Evolutionary conservation across 2,329 filamentous ascomycete species (phyloP).

Genomic region (Stachybotrys chartarum): DNA sequence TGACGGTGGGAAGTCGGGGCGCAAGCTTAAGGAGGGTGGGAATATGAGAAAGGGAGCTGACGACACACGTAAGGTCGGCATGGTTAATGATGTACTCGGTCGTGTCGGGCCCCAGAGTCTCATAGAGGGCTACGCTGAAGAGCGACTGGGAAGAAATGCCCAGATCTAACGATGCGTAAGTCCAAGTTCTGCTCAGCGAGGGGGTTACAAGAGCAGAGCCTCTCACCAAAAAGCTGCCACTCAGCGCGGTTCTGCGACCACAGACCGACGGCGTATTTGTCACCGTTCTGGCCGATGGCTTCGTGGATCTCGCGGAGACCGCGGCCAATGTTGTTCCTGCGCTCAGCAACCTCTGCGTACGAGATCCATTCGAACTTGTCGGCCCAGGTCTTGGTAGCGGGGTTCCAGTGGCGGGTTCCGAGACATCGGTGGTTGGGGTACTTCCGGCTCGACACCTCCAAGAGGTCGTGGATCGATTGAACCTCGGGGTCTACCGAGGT

Average conservation of each 20-base stretch:
- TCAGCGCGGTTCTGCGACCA: conserved; percentile 84
- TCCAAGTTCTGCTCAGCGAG: conserved; percentile 1
- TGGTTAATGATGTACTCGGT: conserved; percentile 97
- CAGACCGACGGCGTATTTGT: conserved; percentile 69
- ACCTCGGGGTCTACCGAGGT: conserved; percentile 64
- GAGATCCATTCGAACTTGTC: conserved; percentile 77
- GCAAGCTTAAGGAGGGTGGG: conserved; percentile 73
- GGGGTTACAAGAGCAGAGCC: conserved; percentile 1
- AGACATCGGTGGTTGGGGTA: conserved; percentile 65
- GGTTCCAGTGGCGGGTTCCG: conserved; percentile 74
- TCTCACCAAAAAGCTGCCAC: conserved; percentile 72
- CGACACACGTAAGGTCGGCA: conserved; percentile 65
- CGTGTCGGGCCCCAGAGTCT: conserved; percentile 84
- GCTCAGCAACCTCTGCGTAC: conserved; percentile 70
- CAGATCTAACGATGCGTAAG: conserved; percentile 51
- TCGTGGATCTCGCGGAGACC: conserved; percentile 79
- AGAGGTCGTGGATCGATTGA: conserved; percentile 71
- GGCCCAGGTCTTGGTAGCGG: conserved; percentile 62
- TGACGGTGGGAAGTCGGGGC: conserved; percentile 69
- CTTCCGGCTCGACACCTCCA: conserved; percentile 60
- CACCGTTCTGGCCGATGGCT: conserved; percentile 52
- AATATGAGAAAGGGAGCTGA: conserved; percentile 74
- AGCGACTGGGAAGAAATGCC: conserved; percentile 81
- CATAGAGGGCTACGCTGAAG: conserved; percentile 89
- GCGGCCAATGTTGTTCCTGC: conserved; percentile 77